Conservation (phyloP, 2,329 filamentous ascomycete species). For the Zalaria sp. region DNA sequence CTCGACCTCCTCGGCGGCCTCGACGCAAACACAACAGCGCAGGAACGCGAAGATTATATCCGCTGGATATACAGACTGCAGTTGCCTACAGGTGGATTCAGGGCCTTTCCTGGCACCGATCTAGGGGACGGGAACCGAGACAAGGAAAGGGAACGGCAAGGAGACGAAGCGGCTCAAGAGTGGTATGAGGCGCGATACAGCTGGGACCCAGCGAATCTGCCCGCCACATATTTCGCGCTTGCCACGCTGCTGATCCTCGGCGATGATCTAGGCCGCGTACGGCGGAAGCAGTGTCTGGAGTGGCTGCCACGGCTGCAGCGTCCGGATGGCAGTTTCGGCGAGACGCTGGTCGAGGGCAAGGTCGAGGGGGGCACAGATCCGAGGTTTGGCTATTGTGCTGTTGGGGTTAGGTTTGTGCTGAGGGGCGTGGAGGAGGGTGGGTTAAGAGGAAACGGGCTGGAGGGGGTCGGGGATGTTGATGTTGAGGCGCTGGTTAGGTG, state of each 20-base stretch:
- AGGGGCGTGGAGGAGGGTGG: slow-evolving; percentile 42
- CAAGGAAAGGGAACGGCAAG: slow-evolving; percentile 38
- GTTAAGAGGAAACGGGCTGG: slow-evolving; percentile 22
- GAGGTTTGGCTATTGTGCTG: slow-evolving; percentile 75
- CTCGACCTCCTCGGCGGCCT: slow-evolving; percentile 65
- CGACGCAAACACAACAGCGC: slow-evolving; percentile 35
- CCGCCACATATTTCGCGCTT: slow-evolving; percentile 81
- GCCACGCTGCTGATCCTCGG: slow-evolving; percentile 54
- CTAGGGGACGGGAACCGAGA: slow-evolving; percentile 30
- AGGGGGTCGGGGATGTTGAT: slow-evolving; percentile 57
- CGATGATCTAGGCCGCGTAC: slow-evolving; percentile 48
- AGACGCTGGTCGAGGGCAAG: slow-evolving; percentile 48
- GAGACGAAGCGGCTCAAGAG: slow-evolving; percentile 33
- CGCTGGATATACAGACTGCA: slow-evolving; percentile 80
- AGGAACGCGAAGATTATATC: slow-evolving; percentile 42
- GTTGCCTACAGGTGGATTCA: slow-evolving; percentile 75
- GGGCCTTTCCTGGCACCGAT: slow-evolving; percentile 62
- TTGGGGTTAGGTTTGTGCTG: slow-evolving; percentile 70
- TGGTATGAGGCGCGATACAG: slow-evolving; percentile 34
- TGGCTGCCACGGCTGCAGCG: slow-evolving; percentile 72
- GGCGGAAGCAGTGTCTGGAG: slow-evolving; percentile 49
- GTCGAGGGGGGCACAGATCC: slow-evolving; percentile 74
- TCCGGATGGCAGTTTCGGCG: slow-evolving; percentile 79
- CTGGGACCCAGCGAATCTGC: slow-evolving; percentile 69
- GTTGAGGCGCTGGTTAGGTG: slow-evolving; percentile 55